Conservation (phyloP, 2,329 filamentous ascomycete species). For the Clarireedia sp. region DNA sequence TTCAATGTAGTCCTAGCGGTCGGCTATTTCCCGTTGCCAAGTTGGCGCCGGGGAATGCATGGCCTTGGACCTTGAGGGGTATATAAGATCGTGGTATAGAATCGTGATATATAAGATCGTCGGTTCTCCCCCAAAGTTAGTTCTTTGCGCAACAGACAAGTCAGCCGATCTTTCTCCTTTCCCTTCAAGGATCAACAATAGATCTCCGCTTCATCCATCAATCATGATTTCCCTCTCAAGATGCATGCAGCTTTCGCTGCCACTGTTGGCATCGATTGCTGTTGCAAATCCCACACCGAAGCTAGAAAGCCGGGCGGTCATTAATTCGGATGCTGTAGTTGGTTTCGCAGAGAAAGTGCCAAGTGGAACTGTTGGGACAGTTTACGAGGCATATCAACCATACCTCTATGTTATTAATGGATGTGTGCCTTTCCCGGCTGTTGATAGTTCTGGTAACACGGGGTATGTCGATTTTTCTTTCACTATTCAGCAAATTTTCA, state of each 20-base stretch:
- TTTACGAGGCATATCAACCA: constrained; percentile 50
- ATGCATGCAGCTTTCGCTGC: constrained; percentile 12
- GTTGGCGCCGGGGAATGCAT: too few relatives aligned
- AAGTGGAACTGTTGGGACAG: constrained; percentile 35
- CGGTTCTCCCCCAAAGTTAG: too few relatives aligned
- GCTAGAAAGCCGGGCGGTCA: constrained; percentile 32
- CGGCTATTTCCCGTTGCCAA: too few relatives aligned
- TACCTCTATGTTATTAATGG: constrained; percentile 47
- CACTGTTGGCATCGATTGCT: constrained; percentile 12
- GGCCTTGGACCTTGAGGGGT: too few relatives aligned
- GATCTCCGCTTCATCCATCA: not conserved
- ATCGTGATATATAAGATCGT: too few relatives aligned
- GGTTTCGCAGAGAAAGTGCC: constrained; percentile 48
- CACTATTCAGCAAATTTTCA: not conserved
- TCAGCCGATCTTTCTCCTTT: not conserved
- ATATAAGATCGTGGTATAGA: too few relatives aligned
- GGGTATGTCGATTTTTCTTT: constrained; percentile 33
- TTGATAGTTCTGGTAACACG: constrained; percentile 49
- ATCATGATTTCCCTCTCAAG: constrained; percentile 18
- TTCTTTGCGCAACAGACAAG: too few relatives aligned
- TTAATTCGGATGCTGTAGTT: constrained; percentile 40
- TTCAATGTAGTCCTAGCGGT: too few relatives aligned
- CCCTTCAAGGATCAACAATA: not conserved
- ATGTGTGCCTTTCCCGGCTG: constrained; percentile 55
- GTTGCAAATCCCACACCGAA: constrained; percentile 11